A percentile compares a stretch with the other conserved stretches of the same genome.
Evolutionary conservation across 2,329 filamentous ascomycete species (phyloP).

Genomic region (Diaporthe aspalathi): DNA sequence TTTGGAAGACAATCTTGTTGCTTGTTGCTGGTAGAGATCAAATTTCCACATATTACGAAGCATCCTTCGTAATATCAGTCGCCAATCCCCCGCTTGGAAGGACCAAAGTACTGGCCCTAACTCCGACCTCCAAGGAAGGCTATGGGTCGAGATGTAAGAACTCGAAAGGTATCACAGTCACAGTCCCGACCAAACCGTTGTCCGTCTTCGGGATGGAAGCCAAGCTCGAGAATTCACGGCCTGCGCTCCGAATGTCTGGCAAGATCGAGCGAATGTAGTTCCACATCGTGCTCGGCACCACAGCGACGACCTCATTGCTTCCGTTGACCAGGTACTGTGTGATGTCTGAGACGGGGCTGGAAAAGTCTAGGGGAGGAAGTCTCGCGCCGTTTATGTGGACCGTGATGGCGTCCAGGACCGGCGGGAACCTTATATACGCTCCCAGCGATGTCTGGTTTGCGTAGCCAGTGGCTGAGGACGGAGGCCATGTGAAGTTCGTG

Average conservation of each 20-base stretch:
- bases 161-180: not conserved
- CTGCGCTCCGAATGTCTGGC: conserved; percentile 3
- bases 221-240: not conserved
- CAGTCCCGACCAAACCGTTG: not conserved
- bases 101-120: too few species aligned
- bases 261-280: conserved; percentile 4
- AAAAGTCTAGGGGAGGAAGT: conserved; percentile 13
- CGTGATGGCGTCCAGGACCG: conserved; percentile 4
- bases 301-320: not conserved
- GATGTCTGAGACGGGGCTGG: not conserved
- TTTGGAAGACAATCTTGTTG: too few species aligned
- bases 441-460: not conserved
- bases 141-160: not conserved
- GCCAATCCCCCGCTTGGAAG: too few species aligned
- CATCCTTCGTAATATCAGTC: too few species aligned
- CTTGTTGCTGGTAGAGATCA: too few species aligned
- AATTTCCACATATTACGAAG: too few species aligned
- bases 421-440: conserved; percentile 7
- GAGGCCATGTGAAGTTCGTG: conserved; percentile 29
- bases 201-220: not conserved
- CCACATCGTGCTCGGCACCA: not conserved
- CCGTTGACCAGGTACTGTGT: not conserved
- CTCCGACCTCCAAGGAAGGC: too few species aligned
- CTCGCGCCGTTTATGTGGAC: conserved; percentile 15
- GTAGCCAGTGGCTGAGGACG: not conserved